Conservation (phyloP, 2,329 filamentous ascomycete genomes). For the Botrytis pseudocinerea region DNA sequence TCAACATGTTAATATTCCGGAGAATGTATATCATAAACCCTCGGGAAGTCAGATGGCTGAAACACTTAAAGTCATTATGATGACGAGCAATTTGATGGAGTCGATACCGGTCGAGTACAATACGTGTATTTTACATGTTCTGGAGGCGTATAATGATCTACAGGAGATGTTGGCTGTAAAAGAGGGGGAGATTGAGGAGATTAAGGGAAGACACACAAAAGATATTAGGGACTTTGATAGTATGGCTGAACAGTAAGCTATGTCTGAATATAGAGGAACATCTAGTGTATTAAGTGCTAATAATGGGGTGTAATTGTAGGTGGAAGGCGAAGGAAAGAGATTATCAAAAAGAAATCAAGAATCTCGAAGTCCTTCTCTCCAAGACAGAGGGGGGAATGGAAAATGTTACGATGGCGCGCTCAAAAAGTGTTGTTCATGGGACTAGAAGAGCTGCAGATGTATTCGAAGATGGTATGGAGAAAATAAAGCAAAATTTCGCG, state of each 20-base stretch:
- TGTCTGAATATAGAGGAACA: neutral
- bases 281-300: neutral
- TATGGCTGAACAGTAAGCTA: slow-evolving; percentile 29
- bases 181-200: slow-evolving; percentile 32
- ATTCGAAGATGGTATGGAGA: slow-evolving; percentile 30
- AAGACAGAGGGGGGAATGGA: slow-evolving; percentile 39
- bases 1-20: slow-evolving; percentile 31
- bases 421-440: slow-evolving; percentile 37
- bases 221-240: slow-evolving; percentile 37
- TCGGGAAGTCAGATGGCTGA: slow-evolving; percentile 39
- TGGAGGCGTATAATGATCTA: slow-evolving; percentile 39
- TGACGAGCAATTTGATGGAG: slow-evolving; percentile 35
- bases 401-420: slow-evolving; percentile 36
- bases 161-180: slow-evolving; percentile 30
- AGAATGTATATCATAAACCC: slow-evolving; percentile 38
- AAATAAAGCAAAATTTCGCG: slow-evolving; percentile 32
- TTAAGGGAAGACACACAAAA: slow-evolving; percentile 34
- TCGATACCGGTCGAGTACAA: slow-evolving; percentile 39
- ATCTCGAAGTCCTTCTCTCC: slow-evolving; percentile 38
- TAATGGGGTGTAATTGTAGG: neutral
- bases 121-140: slow-evolving; percentile 38
- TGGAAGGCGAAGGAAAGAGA: slow-evolving; percentile 38
- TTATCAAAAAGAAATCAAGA: slow-evolving; percentile 39
- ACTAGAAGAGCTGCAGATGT: slow-evolving; percentile 30
- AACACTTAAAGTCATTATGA: slow-evolving; percentile 40